phyloP scores from a whole-genome alignment of 441 rosid species.

The Kokia cookei region DNA sequence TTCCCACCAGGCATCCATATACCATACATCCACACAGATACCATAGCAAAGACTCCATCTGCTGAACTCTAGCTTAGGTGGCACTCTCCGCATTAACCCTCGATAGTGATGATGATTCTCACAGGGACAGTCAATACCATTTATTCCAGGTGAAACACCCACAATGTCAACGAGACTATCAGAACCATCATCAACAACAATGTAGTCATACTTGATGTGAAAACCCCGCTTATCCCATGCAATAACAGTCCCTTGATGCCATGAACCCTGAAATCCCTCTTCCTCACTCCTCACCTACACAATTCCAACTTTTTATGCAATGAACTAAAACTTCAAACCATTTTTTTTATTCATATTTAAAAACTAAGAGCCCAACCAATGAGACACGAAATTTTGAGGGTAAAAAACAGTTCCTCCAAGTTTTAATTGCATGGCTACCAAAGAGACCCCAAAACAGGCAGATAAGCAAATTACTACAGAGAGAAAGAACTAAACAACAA shows the following conservation, averaged over 20 bases:
- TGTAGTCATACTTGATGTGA: slow-evolving; percentile 39
- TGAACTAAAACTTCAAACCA: not conserved
- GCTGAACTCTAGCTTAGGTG: slow-evolving; percentile 27
- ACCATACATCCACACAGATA: slow-evolving; percentile 54
- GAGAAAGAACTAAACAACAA: not conserved
- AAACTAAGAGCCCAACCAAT: not conserved
- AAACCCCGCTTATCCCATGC: slow-evolving; percentile 4
- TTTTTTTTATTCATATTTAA: not conserved
- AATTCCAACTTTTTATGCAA: not conserved
- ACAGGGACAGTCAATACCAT: slow-evolving; percentile 16
- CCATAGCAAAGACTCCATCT: slow-evolving; percentile 36
- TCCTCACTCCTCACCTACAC: slow-evolving; percentile 63
- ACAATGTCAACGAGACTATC: slow-evolving; percentile 29
- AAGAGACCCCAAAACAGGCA: not conserved
- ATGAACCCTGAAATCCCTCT: slow-evolving; percentile 67
- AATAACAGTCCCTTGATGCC: slow-evolving; percentile 55
- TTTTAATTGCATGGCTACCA: slow-evolving; percentile 10
- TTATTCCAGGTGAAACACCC: slow-evolving; percentile 31
- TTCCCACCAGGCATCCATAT: slow-evolving; percentile 79
- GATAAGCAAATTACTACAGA: not conserved
- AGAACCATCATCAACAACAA: slow-evolving; percentile 37
- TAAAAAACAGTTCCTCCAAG: not conserved
- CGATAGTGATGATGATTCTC: slow-evolving; percentile 14
- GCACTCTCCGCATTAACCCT: slow-evolving; percentile 50
- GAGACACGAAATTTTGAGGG: not conserved